Percentiles rank a stretch among this genome's conserved stretches.
Conservation (phyloP, 2,329 filamentous ascomycete genomes). For the Colletotrichum graminicola region DNA sequence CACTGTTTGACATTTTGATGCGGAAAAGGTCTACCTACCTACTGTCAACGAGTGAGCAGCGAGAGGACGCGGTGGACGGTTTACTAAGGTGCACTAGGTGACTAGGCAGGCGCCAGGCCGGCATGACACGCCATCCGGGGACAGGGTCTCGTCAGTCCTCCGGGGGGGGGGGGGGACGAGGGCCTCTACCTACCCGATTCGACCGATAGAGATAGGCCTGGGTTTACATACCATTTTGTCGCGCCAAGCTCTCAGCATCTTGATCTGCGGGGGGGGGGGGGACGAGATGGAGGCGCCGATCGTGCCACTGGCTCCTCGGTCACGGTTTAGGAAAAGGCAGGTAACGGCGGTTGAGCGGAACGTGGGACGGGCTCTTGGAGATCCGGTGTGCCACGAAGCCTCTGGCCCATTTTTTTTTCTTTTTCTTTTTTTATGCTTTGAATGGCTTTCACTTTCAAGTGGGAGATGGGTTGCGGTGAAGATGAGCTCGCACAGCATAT, state of each 20-base stretch:
- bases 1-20: background rate
- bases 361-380: conserved; percentile 37
- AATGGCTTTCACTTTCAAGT: background rate
- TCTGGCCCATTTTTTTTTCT: background rate
- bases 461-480: conserved; percentile 31
- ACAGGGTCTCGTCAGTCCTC: background rate
- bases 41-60: background rate
- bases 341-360: conserved; percentile 18
- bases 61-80: background rate
- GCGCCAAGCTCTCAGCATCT: too few relatives aligned
- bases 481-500: background rate
- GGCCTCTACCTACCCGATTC: too few relatives aligned
- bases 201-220: too few relatives aligned
- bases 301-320: conserved; percentile 23
- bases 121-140: conserved; percentile 16
- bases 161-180: too few relatives aligned
- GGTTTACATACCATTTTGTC: too few relatives aligned
- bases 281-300: background rate
- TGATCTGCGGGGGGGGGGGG: too few relatives aligned
- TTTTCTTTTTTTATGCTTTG: background rate
- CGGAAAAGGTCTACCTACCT: background rate
- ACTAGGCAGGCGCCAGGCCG: background rate
- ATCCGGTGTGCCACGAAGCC: conserved; percentile 31
- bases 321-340: conserved; percentile 15
- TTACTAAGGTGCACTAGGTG: background rate